Base-by-base conservation (phyloP, 1,139 yeast genomes). In the Hansenula lynferdii region DNA sequence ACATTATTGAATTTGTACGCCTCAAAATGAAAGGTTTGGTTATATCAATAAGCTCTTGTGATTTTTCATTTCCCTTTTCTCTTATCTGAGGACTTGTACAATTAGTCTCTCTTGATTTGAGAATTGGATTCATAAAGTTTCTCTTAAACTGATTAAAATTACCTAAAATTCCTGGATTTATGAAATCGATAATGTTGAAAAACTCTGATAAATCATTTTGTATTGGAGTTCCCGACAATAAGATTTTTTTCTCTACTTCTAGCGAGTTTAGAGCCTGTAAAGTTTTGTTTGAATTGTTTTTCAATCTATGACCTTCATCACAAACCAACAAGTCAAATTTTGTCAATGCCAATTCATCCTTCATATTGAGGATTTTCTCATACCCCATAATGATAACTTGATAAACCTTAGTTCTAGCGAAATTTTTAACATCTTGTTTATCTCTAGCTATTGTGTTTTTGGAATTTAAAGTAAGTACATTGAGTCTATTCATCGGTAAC, bases 281-380 rank as follows among this genome's bases (percentile, higher is more conserved):
- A 0, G 85, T 78, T 57, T 87, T 87, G 44, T 85, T 86, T 12
- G 77, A 60, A 21, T 73, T 69, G 49, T 74, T 84, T 52, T 90
- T 90, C 46, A 90, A 67, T 37, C 95, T 69, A 57, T 90, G 97
- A 3, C 97, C 98, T 57, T 94, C 99, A 58, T 94, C 99, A 59
- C 98, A 92, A 0, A 94, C 75, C 28, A 94, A 63, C 18, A 92
- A 53, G 54, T 89, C 97, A 49, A 86, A 75, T 3, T 65, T 60
- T 2, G 72, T 67, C 2, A 66, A 58, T 1, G 62, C 50, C 20
- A 90, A 54, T 40, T 79, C 85, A 6, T 71, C 70, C n/a, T 69
- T 65, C 50, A 80, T 66, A 5, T 74, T 67, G 20, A 82, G 61
- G 28, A 86, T 67, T 53, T 85, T 85, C 53, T 94, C 99, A 57